These are phyloP conservation scores for Ceratobasidium sp. DNA, from an alignment of 1,284 basidiomycete genomes.

Conservation along the genomic window DNA sequence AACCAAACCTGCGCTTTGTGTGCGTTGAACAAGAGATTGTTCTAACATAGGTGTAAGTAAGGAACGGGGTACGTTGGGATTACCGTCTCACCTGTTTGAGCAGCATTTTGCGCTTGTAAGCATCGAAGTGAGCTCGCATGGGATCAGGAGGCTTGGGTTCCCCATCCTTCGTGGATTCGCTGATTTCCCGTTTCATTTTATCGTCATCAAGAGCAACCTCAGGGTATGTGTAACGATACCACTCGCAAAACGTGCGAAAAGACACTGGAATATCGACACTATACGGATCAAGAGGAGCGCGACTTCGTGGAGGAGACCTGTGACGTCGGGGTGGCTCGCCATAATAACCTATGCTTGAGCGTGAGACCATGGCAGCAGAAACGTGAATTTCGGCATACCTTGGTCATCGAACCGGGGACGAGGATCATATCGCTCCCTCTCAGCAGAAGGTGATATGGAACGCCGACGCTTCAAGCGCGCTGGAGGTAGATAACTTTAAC, in stretches of 20 bases:
- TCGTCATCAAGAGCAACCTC: slow-evolving; percentile 82
- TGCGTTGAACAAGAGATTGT: slow-evolving; percentile 91
- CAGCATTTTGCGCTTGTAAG: slow-evolving; percentile 89
- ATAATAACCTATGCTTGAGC: slow-evolving; percentile 51
- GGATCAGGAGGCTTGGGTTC: slow-evolving; percentile 77
- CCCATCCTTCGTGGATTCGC: slow-evolving; percentile 63
- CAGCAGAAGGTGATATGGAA: slow-evolving; percentile 83
- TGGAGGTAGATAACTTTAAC: slow-evolving; percentile 52
- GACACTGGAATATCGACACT: slow-evolving; percentile 83
- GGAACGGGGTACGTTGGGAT: slow-evolving; percentile 26
- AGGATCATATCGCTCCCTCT: slow-evolving; percentile 80
- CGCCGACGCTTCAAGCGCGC: slow-evolving; percentile 76
- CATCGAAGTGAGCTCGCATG: slow-evolving; percentile 84
- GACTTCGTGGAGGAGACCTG: slow-evolving; percentile 61
- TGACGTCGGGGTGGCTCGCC: slow-evolving; percentile 59
- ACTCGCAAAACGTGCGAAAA: slow-evolving; percentile 88
- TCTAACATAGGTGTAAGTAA: slow-evolving; percentile 65
- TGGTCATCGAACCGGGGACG: slow-evolving; percentile 82
- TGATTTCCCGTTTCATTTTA: slow-evolving; percentile 82
- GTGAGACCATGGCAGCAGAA: not conserved
- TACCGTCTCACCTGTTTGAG: slow-evolving; percentile 76
- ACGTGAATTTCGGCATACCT: slow-evolving; percentile 57
- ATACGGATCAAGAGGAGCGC: slow-evolving; percentile 70
- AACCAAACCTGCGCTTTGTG: slow-evolving; percentile 94
- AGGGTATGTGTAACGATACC: slow-evolving; percentile 85